Evolutionary conservation across 148 eudicot species (phyloP).

Genomic region (Dysphania ambrosioides): DNA sequence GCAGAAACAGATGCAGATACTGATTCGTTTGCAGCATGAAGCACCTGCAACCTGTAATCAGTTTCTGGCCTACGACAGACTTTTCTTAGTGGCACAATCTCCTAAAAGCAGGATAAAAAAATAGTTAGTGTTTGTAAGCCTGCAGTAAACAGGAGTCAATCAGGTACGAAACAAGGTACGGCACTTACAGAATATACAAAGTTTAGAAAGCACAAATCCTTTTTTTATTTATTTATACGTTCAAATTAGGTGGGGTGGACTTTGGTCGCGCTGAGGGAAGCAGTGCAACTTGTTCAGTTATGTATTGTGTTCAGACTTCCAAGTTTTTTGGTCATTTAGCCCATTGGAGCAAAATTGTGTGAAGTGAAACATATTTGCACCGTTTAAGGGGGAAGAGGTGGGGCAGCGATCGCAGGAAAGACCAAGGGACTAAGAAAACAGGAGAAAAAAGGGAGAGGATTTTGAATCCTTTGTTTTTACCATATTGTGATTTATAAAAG

Average conservation of each 20-base stretch:
- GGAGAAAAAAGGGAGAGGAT: too few relatives aligned
- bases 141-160: not conserved
- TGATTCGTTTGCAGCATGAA: conserved; percentile 46
- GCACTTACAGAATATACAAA: not conserved
- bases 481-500: too few relatives aligned
- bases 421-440: not conserved
- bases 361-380: not conserved
- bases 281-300: not conserved
- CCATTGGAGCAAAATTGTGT: not conserved
- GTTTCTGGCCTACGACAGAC: conserved; percentile 90
- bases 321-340: not conserved
- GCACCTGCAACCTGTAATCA: conserved; percentile 73
- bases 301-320: not conserved
- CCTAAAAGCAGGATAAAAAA: conserved; percentile 33
- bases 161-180: not conserved
- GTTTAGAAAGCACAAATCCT: too few relatives aligned
- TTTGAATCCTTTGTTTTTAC: too few relatives aligned
- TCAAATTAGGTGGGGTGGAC: too few relatives aligned
- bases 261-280: too few relatives aligned
- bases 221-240: too few relatives aligned
- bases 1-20: conserved; percentile 32
- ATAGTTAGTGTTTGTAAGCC: not conserved
- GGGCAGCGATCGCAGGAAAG: not conserved
- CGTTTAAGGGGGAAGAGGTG: too few relatives aligned
- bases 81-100: conserved; percentile 79